Conservation (phyloP, 2,329 filamentous ascomycete species). For the Xenosphaeropsis pyriputrescens region DNA sequence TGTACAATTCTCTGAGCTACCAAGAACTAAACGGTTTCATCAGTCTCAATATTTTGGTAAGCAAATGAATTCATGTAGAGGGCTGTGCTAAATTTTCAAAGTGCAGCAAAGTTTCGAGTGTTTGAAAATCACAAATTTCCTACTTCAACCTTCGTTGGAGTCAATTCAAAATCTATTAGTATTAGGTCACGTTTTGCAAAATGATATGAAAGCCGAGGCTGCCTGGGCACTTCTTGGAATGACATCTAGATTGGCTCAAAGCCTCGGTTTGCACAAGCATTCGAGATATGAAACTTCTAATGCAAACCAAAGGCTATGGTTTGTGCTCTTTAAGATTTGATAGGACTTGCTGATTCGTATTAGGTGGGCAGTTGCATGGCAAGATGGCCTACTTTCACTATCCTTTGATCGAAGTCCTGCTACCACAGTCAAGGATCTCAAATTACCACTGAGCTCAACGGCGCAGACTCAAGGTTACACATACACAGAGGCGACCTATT, state of each 20-base stretch:
- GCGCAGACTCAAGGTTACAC: constrained; percentile 33
- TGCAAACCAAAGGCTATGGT: constrained; percentile 17
- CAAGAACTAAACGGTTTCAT: constrained; percentile 26
- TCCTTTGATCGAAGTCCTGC: constrained; percentile 53
- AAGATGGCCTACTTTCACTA: constrained; percentile 49
- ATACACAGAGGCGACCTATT: constrained; percentile 52
- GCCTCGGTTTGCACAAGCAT: constrained; percentile 38
- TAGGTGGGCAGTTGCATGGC: constrained; percentile 49
- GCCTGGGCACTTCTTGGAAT: constrained; percentile 52
- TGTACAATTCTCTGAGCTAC: constrained; percentile 50
- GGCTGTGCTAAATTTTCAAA: constrained; percentile 1
- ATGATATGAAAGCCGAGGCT: constrained; percentile 56
- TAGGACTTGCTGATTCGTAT: constrained; percentile 3
- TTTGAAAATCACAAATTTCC: constrained; percentile 45
- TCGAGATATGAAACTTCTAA: constrained; percentile 14
- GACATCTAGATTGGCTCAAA: constrained; percentile 50
- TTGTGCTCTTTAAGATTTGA: not conserved
- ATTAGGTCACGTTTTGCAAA: constrained; percentile 47
- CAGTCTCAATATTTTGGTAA: constrained; percentile 33
- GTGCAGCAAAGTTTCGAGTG: constrained; percentile 41
- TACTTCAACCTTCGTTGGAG: constrained; percentile 48
- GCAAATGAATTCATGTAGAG: constrained; percentile 1
- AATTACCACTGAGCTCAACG: constrained; percentile 38
- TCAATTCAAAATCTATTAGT: constrained; percentile 50
- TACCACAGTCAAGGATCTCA: constrained; percentile 28